phyloP scores from a whole-genome alignment of 2,329 filamentous ascomycete species.

The Fusarium fracticaudum region DNA sequence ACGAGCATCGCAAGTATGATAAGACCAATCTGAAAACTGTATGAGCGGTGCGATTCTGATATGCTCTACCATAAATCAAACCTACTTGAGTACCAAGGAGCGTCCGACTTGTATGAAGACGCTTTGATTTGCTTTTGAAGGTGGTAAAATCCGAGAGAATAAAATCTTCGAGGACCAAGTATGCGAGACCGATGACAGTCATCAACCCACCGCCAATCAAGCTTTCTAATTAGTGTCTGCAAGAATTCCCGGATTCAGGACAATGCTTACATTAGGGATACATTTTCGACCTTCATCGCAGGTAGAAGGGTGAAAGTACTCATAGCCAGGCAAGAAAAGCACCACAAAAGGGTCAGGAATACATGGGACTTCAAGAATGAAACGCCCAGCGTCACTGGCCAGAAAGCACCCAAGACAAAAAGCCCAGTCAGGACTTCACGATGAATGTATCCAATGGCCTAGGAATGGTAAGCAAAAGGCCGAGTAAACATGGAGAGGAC shows the following conservation, averaged over 20 bases:
- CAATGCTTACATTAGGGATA: slow-evolving; percentile 73
- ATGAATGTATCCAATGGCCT: slow-evolving; percentile 93
- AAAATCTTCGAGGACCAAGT: slow-evolving; percentile 80
- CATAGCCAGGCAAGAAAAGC: slow-evolving; percentile 81
- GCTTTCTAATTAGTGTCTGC: slow-evolving; percentile 53
- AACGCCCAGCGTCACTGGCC: slow-evolving; percentile 79
- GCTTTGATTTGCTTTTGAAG: slow-evolving; percentile 44
- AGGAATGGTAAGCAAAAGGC: slow-evolving; percentile 6
- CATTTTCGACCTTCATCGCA: slow-evolving; percentile 84
- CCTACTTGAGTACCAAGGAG: slow-evolving; percentile 74
- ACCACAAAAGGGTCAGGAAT: slow-evolving; percentile 75
- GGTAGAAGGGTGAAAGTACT: slow-evolving; percentile 90
- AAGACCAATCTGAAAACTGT: slow-evolving; percentile 69
- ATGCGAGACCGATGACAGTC: slow-evolving; percentile 77
- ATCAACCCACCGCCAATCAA: slow-evolving; percentile 81
- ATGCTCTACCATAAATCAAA: not conserved
- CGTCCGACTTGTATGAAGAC: slow-evolving; percentile 59
- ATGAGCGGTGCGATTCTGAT: slow-evolving; percentile 12
- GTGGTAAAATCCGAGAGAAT: slow-evolving; percentile 58
- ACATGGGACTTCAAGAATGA: slow-evolving; percentile 75
- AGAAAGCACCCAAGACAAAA: slow-evolving; percentile 79
- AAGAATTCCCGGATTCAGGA: too few relatives aligned
- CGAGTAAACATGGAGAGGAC: slow-evolving; percentile 38
- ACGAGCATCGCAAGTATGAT: slow-evolving; percentile 84
- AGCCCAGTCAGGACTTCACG: slow-evolving; percentile 86